Percentiles rank a stretch among this genome's conserved stretches.
Conservation (phyloP, 257 asterid species). For the Lantana camara region DNA sequence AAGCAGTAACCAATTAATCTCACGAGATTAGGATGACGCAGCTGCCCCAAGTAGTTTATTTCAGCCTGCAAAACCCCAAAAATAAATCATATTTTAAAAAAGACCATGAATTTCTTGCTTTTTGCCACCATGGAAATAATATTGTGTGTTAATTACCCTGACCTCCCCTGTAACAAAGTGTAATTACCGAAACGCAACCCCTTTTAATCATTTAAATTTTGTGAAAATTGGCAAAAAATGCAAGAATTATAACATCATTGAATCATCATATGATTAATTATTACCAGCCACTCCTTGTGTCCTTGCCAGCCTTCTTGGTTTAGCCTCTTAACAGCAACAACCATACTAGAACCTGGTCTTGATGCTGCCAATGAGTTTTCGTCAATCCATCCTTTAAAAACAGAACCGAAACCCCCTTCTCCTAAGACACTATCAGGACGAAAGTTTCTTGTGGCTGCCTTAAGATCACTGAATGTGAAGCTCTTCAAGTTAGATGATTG, state of each 20-base stretch:
- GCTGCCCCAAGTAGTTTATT: conserved; percentile 84
- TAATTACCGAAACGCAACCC: too few relatives aligned
- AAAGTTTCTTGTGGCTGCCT: conserved; percentile 77
- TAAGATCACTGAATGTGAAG: conserved; percentile 69
- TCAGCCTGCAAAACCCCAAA: conserved; percentile 62
- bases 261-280: too few relatives aligned
- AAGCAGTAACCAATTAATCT: conserved; percentile 85
- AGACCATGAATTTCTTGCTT: neutral
- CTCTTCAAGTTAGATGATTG: conserved; percentile 81
- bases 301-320: conserved; percentile 95
- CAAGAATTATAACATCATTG: too few relatives aligned
- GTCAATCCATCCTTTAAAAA: conserved; percentile 89
- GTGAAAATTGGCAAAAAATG: too few relatives aligned
- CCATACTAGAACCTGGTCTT: conserved; percentile 72
- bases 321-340: conserved; percentile 84
- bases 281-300: conserved; percentile 92
- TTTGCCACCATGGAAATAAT: too few relatives aligned
- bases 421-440: conserved; percentile 91
- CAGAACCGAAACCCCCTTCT: conserved; percentile 93
- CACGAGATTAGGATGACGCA: conserved; percentile 83
- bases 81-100: conserved; percentile 6
- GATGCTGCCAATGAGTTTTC: conserved; percentile 64
- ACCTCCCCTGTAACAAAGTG: too few relatives aligned
- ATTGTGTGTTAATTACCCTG: too few relatives aligned
- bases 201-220: too few relatives aligned